Evolutionary conservation across 2,329 filamentous ascomycete genomes (phyloP), one percentile per base, ranked within the genome.

Genomic region (Aspergillus texensis): DNA sequence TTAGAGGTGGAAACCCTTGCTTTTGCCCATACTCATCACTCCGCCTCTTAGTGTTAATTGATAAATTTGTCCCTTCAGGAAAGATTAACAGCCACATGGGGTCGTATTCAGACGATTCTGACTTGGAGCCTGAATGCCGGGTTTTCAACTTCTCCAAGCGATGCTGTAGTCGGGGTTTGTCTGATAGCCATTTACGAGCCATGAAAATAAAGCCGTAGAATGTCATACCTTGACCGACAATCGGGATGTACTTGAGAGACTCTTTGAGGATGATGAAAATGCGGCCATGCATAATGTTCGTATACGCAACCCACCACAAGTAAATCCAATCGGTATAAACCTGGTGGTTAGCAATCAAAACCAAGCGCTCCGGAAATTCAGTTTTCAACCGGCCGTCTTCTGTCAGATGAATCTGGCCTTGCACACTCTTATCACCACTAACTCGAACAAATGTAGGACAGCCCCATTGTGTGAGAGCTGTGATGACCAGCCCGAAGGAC

Each of bases 261-360:
- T 90, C 88, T 70, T 90, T 90, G 52, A 89, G 74, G 60, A 90
- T 89, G 72, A 90, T 89, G 72, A 87, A 89, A 69, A 90, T 83
- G 67, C 85, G 85, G 39, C 88, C 88, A 67, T 89, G 87, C 85
- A 88, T 88, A 64, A 81, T 79, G 69, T 87, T 87, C 1, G 87
- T 88, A 69, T 89, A 90, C 2, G 86, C 84, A 53, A 88, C 83
- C 87, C 87, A 90, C 88, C 88, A 90, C 2, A 90, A 80, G 71
- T 89, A 89, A 16, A 89, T 78, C 88, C 88, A 90, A 70, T 90
- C 88, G n/a, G 87, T 89, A 72, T 90, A 90, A 3, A 90, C 82
- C 71, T 89, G 86, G 68, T 90, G 88, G 63, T 90, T 90, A 8
- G 87, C 83, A 74, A 89, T 86, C 71, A 89, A 72, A 10, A 89